phyloP scores from a whole-genome alignment of 768 basidiomycete species.

The Pleurotus giganteus region DNA sequence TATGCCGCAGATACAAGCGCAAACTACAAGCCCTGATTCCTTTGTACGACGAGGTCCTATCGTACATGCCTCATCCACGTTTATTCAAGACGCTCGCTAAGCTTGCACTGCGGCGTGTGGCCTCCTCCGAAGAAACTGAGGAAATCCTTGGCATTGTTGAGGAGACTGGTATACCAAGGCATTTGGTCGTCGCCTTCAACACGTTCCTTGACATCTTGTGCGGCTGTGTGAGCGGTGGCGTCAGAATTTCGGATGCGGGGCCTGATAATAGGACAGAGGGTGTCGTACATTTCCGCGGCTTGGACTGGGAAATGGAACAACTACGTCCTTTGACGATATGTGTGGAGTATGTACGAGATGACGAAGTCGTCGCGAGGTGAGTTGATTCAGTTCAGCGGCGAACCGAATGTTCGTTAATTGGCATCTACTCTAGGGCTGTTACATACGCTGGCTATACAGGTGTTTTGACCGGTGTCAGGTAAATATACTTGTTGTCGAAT shows the following conservation, averaged over 20 bases:
- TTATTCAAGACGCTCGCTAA: constrained; percentile 23
- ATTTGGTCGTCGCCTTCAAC: constrained; percentile 36
- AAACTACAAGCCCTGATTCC: constrained; percentile 23
- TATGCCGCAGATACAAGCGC: constrained; percentile 27
- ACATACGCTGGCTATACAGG: constrained; percentile 40
- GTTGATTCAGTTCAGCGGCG: constrained; percentile 4
- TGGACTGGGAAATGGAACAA: constrained; percentile 38
- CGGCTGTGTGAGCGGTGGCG: constrained; percentile 37
- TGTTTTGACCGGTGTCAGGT: constrained; percentile 36
- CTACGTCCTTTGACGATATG: constrained; percentile 31
- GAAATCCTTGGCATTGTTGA: constrained; percentile 32
- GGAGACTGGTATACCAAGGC: constrained; percentile 23
- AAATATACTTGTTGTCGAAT: not conserved
- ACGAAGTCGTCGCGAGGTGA: constrained; percentile 31
- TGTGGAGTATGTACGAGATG: constrained; percentile 31
- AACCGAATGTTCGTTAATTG: not conserved
- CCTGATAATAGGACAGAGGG: constrained; percentile 12
- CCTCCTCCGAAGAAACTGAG: constrained; percentile 29
- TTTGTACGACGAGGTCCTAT: constrained; percentile 28
- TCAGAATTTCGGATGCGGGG: constrained; percentile 20
- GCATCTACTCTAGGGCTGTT: constrained; percentile 23
- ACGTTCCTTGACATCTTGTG: constrained; percentile 37
- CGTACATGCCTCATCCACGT: constrained; percentile 21
- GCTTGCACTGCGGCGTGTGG: constrained; percentile 25
- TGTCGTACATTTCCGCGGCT: constrained; percentile 34